Conservation (phyloP, 1,139 yeast species). For the Lodderomyces margitis region DNA sequence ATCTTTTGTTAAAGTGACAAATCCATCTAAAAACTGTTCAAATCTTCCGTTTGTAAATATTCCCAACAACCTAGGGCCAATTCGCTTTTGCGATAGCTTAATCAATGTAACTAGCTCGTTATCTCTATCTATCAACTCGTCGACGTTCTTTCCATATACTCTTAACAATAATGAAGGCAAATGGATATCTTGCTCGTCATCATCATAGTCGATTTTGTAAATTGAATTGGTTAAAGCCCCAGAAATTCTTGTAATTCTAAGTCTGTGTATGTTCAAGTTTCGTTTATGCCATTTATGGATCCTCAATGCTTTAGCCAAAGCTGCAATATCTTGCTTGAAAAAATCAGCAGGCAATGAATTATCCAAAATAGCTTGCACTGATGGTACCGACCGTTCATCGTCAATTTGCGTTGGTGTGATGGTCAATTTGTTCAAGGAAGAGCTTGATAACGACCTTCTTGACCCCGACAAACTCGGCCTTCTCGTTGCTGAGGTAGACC, state of each 20-base stretch:
- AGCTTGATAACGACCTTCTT: slow-evolving; percentile 25
- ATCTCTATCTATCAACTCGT: slow-evolving; percentile 81
- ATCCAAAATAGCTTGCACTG: slow-evolving; percentile 52
- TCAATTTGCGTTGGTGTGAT: slow-evolving; percentile 31
- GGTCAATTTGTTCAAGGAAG: slow-evolving; percentile 25
- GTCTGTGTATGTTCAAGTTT: slow-evolving; percentile 40
- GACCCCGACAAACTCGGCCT: slow-evolving; percentile 32
- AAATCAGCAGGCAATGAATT: slow-evolving; percentile 77
- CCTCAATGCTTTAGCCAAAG: slow-evolving; percentile 59
- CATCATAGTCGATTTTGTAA: slow-evolving; percentile 56
- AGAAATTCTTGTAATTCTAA: slow-evolving; percentile 60
- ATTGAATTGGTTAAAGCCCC: slow-evolving; percentile 95
- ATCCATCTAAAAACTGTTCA: slow-evolving; percentile 85
- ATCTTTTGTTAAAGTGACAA: slow-evolving; percentile 66
- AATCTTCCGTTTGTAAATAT: slow-evolving; percentile 88
- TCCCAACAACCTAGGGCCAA: slow-evolving; percentile 88
- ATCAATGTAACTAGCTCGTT: slow-evolving; percentile 71
- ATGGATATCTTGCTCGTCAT: slow-evolving; percentile 22
- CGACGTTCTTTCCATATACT: slow-evolving; percentile 90
- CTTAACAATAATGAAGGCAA: slow-evolving; percentile 61
- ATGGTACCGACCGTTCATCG: slow-evolving; percentile 33
- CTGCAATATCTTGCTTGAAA: slow-evolving; percentile 77
- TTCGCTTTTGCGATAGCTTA: slow-evolving; percentile 70
- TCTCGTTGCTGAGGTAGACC: slow-evolving; percentile 37
- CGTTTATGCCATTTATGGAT: slow-evolving; percentile 76